Base-by-base conservation (phyloP, 192 early-diverging fungal genomes). In the Backusella parvicylindrica region DNA sequence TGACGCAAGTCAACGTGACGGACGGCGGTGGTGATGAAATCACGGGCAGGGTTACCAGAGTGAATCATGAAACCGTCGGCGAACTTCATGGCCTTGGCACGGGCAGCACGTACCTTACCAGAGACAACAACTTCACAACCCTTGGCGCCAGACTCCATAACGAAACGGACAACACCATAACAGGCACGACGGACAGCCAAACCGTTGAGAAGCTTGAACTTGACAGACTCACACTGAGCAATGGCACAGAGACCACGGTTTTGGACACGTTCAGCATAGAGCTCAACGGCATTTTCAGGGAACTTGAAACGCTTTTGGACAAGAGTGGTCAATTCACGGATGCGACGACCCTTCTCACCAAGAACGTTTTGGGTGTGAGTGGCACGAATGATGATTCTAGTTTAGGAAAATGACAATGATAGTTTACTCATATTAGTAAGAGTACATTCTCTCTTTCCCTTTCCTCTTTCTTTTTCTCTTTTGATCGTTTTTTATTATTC, bases 11-110 rank as follows among this genome's bases (percentile, higher is more conserved):
- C 88, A 75, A 99, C 98, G 94, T 97, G 96, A 79, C 98, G 94
- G 76, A 96, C 93, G 68, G 98, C 96, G 65, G 89, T 87, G 91
- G 98, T 96, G 83, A 99, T 97, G 85, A 90, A 97, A 86, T 97
- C 94, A 83, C 89, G 86, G 82, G 95, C 93, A 85, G 98, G 98
- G 86, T 98, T 93, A 89, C 98, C 98, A 84, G 96, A 97, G 95
- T 99, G 96, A 86, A 99, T 94, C 96, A 99, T 97, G 93, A 99
- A 98, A 77, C 98, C 98, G 81, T 98, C 96, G 84, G 91, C 89
- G 88, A 99, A 99, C 93, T 99, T 99, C 98, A 98, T 98, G 71
- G 98, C 91, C 95, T 99, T 99, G 86, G 98, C 98, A 96, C 98
- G 98, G 75, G 96, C 96, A 85, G 93, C 98, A 87, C 98, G 96